A percentile compares a stretch with the other conserved stretches of the same genome.
These are phyloP conservation scores for Violaceomyces palustris DNA, from an alignment of 1,284 basidiomycete genomes.

Conservation along the genomic window DNA sequence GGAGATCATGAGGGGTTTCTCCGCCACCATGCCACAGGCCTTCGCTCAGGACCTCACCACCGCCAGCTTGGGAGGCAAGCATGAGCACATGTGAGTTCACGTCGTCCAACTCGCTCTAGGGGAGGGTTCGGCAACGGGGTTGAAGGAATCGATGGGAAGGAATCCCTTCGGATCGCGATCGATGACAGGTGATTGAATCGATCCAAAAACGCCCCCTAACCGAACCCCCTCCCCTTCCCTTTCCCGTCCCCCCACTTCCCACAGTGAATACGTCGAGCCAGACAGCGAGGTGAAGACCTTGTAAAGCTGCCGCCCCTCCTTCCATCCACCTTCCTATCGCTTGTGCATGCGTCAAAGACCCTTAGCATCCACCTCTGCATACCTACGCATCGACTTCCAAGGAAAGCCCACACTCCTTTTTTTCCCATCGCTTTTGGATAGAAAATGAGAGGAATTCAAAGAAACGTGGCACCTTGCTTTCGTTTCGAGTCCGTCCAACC, in stretches of 20 bases:
- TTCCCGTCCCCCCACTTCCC: background rate
- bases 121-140: background rate
- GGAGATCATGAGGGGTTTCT: slow-evolving; percentile 42
- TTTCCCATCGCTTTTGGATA: too few relatives aligned
- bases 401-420: too few relatives aligned
- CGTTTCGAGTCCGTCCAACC: too few relatives aligned
- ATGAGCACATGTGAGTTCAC: slow-evolving; percentile 41
- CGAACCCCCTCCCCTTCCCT: background rate
- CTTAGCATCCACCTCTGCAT: too few relatives aligned
- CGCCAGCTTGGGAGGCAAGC: slow-evolving; percentile 24
- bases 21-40: slow-evolving; percentile 29
- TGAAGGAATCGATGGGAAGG: background rate
- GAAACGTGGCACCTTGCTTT: too few relatives aligned
- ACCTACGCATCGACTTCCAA: too few relatives aligned
- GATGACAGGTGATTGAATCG: background rate
- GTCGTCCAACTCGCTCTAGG: background rate
- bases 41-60: slow-evolving; percentile 21
- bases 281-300: slow-evolving; percentile 38
- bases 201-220: background rate
- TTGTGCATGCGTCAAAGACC: too few relatives aligned
- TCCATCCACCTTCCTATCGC: too few relatives aligned
- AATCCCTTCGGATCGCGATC: too few relatives aligned
- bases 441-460: too few relatives aligned
- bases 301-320: too few relatives aligned
- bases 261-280: slow-evolving; percentile 46